Conservation (phyloP, 257 asterid species). For the Schizonepeta tenuifolia region DNA sequence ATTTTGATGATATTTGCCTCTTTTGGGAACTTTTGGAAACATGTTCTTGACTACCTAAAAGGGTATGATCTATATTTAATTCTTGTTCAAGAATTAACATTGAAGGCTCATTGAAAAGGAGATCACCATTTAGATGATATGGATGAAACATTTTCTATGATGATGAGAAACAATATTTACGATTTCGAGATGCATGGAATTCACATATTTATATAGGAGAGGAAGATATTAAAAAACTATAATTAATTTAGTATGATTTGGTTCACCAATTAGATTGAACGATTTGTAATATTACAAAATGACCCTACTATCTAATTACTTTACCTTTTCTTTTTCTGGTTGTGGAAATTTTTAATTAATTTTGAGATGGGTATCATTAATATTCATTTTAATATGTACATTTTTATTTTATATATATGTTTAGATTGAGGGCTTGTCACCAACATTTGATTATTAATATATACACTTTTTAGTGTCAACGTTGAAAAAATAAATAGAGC, state of each 20-base stretch:
- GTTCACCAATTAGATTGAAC: neutral
- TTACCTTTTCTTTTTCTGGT: neutral
- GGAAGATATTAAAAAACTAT: too few species aligned
- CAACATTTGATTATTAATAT: too few species aligned
- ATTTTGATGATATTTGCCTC: slow-evolving; percentile 25
- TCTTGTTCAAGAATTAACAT: neutral
- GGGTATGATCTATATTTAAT: neutral
- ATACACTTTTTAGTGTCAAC: too few species aligned
- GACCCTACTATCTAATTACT: too few species aligned
- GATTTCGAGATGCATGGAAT: neutral
- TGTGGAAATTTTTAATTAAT: neutral
- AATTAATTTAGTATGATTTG: neutral
- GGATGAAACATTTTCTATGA: neutral
- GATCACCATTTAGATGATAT: slow-evolving; percentile 1
- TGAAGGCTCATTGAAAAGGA: slow-evolving; percentile 14
- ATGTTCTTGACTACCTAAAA: neutral
- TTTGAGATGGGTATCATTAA: neutral
- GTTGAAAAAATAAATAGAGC: too few species aligned
- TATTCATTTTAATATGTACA: neutral
- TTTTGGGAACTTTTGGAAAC: slow-evolving; percentile 14
- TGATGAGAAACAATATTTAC: neutral
- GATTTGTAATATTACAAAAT: too few species aligned
- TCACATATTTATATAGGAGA: slow-evolving; percentile 3
- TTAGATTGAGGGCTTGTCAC: neutral
- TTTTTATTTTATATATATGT: neutral